A percentile compares a stretch with the other conserved stretches of the same genome.
Evolutionary conservation across 202 grass and related monocot species (phyloP).

Genomic region (Hordeum pubiflorum): DNA sequence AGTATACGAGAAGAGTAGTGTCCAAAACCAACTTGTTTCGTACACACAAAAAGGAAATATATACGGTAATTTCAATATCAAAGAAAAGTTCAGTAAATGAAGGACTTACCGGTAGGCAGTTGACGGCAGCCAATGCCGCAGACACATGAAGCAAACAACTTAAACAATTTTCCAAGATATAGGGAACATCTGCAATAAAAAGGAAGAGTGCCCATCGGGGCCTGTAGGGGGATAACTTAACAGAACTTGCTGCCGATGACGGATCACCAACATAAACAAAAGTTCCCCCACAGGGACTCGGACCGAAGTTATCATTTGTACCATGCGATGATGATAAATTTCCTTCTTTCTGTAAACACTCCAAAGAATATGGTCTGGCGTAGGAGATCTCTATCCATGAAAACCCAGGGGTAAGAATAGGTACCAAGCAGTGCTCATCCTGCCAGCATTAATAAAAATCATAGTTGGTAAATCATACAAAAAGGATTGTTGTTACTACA

Average conservation of each 20-base stretch:
- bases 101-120: slow-evolving; percentile 77
- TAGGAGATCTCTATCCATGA: slow-evolving; percentile 89
- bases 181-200: slow-evolving; percentile 50
- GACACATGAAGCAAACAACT: slow-evolving; percentile 55
- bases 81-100: background rate
- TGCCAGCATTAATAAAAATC: slow-evolving; percentile 33
- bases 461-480: slow-evolving; percentile 9
- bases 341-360: slow-evolving; percentile 36
- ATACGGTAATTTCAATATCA: background rate
- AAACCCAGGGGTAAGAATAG: slow-evolving; percentile 53
- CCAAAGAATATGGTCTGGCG: slow-evolving; percentile 58
- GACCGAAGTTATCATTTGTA: slow-evolving; percentile 39
- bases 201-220: slow-evolving; percentile 52
- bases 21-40: background rate
- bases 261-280: slow-evolving; percentile 80
- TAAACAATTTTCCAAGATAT: slow-evolving; percentile 53
- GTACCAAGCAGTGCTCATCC: slow-evolving; percentile 67
- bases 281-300: slow-evolving; percentile 48
- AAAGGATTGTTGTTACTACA: slow-evolving; percentile 16
- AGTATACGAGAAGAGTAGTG: background rate
- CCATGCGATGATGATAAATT: slow-evolving; percentile 38
- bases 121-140: slow-evolving; percentile 65
- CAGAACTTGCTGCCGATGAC: slow-evolving; percentile 40
- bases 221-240: slow-evolving; percentile 63
- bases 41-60: background rate